Percentiles rank a stretch among this genome's conserved stretches.
Conservation (phyloP, 768 basidiomycete genomes). For the Hemileccinum impolitum region DNA sequence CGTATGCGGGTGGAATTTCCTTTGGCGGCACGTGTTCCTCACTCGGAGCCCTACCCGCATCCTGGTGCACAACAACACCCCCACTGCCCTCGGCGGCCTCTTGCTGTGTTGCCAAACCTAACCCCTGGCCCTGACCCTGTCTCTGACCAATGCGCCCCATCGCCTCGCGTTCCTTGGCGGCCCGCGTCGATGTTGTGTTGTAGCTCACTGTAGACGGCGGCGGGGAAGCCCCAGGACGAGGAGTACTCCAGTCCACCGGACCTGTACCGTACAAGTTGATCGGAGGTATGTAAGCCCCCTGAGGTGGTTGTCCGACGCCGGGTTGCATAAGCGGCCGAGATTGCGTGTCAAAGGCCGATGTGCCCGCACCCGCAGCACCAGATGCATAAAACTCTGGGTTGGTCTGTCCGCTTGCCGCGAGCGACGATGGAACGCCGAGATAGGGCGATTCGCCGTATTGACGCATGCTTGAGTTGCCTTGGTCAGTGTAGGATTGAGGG, state of each 20-base stretch:
- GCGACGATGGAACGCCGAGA: not conserved
- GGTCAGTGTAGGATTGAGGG: constrained; percentile 5
- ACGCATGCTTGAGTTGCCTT: constrained; percentile 19
- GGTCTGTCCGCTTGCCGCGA: not conserved
- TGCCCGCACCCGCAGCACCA: not conserved
- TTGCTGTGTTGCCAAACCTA: constrained; percentile 20
- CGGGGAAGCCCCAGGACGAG: constrained; percentile 18
- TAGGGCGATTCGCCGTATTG: constrained; percentile 18
- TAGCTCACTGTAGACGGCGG: constrained; percentile 22
- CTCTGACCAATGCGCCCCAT: constrained; percentile 14
- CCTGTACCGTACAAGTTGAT: constrained; percentile 12
- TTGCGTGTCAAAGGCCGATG: constrained; percentile 6
- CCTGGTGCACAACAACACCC: constrained; percentile 27
- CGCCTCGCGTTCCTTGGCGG: constrained; percentile 26
- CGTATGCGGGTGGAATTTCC: constrained; percentile 30
- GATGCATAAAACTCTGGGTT: constrained; percentile 11
- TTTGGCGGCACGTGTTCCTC: constrained; percentile 16
- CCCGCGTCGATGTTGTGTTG: constrained; percentile 10
- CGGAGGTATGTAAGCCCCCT: constrained; percentile 3
- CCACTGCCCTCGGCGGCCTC: constrained; percentile 19
- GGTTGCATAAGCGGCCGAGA: constrained; percentile 3
- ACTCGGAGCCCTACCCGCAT: constrained; percentile 23
- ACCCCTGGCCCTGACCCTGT: constrained; percentile 11
- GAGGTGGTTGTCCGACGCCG: not conserved
- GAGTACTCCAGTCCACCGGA: constrained; percentile 18